Evolutionary conservation across 192 early-diverging fungal genomes (phyloP).

Genomic region (Dispira parvispora): DNA sequence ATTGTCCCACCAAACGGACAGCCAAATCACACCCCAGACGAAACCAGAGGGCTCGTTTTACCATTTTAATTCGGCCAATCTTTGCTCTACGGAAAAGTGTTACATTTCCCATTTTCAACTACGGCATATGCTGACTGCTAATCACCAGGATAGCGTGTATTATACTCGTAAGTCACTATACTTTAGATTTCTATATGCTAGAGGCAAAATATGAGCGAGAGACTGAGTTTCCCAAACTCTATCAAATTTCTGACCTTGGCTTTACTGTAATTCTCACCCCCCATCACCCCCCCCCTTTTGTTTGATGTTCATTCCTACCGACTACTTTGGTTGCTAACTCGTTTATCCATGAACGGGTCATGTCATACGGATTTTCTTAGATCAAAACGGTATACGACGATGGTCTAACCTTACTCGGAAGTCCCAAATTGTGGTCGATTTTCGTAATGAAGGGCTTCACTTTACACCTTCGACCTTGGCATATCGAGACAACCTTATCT

Average conservation of each 20-base stretch:
- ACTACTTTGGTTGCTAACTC: no score
- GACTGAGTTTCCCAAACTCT: no score
- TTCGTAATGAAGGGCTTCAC: constrained; percentile 13
- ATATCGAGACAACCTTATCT: constrained; percentile 18
- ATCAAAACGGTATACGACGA: constrained; percentile 16
- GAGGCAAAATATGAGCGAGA: no score
- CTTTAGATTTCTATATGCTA: no score
- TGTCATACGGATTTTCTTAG: constrained; percentile 12
- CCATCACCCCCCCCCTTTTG: no score
- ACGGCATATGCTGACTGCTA: constrained; percentile 27
- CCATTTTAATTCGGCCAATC: not conserved
- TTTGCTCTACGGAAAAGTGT: constrained; percentile 8
- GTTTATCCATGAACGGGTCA: not conserved
- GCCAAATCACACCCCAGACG: not conserved
- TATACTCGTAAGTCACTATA: not conserved
- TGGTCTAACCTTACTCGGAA: constrained; percentile 22
- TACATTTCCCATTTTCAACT: constrained; percentile 26
- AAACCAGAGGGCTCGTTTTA: not conserved
- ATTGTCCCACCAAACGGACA: not conserved
- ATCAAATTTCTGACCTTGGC: no score
- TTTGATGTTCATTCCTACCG: no score
- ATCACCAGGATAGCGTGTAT: constrained; percentile 23
- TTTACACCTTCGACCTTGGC: constrained; percentile 21
- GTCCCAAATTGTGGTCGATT: constrained; percentile 13
- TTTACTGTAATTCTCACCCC: no score